Evolutionary conservation across 83 land plant genomes (phyloP).

Genomic region (Picea abies): DNA sequence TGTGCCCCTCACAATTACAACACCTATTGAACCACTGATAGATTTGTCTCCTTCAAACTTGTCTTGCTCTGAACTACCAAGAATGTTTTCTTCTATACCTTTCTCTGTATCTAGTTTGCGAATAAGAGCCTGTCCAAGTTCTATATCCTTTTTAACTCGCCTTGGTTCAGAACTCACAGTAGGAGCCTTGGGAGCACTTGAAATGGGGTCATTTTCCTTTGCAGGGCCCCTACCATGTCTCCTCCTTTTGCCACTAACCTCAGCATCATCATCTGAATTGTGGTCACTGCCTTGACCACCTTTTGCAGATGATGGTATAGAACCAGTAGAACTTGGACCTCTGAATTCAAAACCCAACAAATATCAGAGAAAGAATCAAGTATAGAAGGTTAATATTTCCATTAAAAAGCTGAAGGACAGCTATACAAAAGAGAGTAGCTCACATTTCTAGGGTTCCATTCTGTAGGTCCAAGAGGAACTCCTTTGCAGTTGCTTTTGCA

Average conservation of each 20-base stretch:
- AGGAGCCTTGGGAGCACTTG: slow-evolving; percentile 88
- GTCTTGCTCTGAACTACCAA: slow-evolving; percentile 55
- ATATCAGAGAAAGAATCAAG: slow-evolving; percentile 5
- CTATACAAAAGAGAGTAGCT: slow-evolving; percentile 14
- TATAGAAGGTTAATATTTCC: neutral
- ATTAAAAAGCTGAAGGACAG: slow-evolving; percentile 1
- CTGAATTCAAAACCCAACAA: slow-evolving; percentile 40
- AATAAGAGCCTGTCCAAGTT: slow-evolving; percentile 72
- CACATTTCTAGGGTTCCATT: slow-evolving; percentile 90
- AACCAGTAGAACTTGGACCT: slow-evolving; percentile 65
- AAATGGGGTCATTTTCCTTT: slow-evolving; percentile 67
- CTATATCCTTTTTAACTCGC: slow-evolving; percentile 80
- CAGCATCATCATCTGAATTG: slow-evolving; percentile 88
- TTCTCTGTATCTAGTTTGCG: slow-evolving; percentile 92
- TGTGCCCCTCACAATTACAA: slow-evolving; percentile 84
- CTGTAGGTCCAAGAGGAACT: slow-evolving; percentile 84
- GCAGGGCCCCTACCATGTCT: slow-evolving; percentile 62
- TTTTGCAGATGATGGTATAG: slow-evolving; percentile 26
- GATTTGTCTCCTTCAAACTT: slow-evolving; percentile 68
- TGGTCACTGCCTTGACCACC: slow-evolving; percentile 59
- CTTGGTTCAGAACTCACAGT: slow-evolving; percentile 74
- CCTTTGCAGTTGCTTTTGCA: slow-evolving; percentile 78
- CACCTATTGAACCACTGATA: slow-evolving; percentile 68
- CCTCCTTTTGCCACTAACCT: slow-evolving; percentile 70
- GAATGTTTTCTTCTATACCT: slow-evolving; percentile 86